Evolutionary conservation across 202 grass and related monocot species (phyloP), one percentile per base, ranked within the genome.

Genomic region (Eragrostis tef): DNA sequence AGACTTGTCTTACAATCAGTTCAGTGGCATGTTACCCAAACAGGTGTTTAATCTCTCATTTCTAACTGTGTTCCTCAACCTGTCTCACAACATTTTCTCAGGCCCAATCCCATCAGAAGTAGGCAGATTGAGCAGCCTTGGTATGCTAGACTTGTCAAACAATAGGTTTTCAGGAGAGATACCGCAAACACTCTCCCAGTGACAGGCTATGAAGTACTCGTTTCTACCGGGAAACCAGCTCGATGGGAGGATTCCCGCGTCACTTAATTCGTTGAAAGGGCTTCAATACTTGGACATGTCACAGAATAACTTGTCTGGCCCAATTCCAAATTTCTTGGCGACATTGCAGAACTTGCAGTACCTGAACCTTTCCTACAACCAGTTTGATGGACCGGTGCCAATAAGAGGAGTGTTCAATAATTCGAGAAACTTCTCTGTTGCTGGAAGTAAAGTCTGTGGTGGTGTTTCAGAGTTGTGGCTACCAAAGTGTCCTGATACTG

Each of bases 281-380:
- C 77, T 83, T 74, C 70, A 74, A 25, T 52, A 83, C 70, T 64
- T 83, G 80, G 70, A 83, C n/a, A 65, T 83, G 80, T 66, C 80
- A 74, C 58, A 65, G 20, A 91, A 91, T 66, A 91, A 86, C 19
- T 75, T 91, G 58, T 88, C 78, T 12, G 86, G 86, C 15, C 12
- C 39, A 45, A 70, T 88, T 59, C 89, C 89, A 24, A 67, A 86
- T 26, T 91, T 86, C 76, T 79, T 91, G 9, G 10, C 47, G 0
- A 52, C 26, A 1, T 86, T 91, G 22, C 69, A 75, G 81, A 62
- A 31, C 59, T 49, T 86, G 71, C 36, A 0, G 53, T 76, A 47
- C 58, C 43, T 91, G 22, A 88, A 88, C 67, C 31, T 91, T 14
- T 88, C 89, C 44, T 88, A 80, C 52, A 91, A 91, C 39, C 60